Base-by-base conservation (phyloP, 805 yeast species). In the Candida ortonii region DNA sequence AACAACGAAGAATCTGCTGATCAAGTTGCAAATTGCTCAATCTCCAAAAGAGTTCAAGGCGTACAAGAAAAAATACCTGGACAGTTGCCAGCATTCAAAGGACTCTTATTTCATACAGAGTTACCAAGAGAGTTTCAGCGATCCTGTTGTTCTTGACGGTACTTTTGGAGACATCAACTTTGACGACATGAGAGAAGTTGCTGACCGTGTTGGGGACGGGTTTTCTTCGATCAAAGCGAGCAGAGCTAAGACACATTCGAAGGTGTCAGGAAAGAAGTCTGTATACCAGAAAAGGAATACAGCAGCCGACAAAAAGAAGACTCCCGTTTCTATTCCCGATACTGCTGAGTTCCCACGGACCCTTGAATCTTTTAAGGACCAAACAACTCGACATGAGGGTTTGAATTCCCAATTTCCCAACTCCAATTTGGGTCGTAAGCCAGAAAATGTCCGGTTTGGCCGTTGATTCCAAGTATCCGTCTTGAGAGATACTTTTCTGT, bases 11-110 rank as follows among this genome's bases (percentile, higher is more conserved):
- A 39, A 50, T 12, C 31, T 54, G 13, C 37, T 53, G 41, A 44
- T 61, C 4, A 41, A 47, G n/a, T 25, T 62, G 34, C 68, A 63
- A 38, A 57, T 59, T 7, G 46, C 55, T 5, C 42, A 45, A 20
- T 31, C 44, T 4, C 47, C 51, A 18, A 43, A 44, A 16, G 59
- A 62, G 36, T 62, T 63, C 41, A 52, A 52, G 17, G 30, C 16
- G n/a, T 33, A 43, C 27, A 59, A 52, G 30, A 42, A 38, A 4
- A 31, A 32, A n/a, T 49, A 43, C 23, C 36, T 48, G 8, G 36
- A 47, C 20, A 48, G 47, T 13, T 16, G 35, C 5, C 44, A 51
- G 16, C 29, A 33, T 14, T 13, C 26, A 3, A 40, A 44, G 7
- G 38, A 39, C 11, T 32, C 37, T 4, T 41, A 39, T 10, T 55